These are phyloP conservation scores for Anethum foeniculum DNA, from an alignment of 140 eudicot species.

Conservation along the genomic window DNA sequence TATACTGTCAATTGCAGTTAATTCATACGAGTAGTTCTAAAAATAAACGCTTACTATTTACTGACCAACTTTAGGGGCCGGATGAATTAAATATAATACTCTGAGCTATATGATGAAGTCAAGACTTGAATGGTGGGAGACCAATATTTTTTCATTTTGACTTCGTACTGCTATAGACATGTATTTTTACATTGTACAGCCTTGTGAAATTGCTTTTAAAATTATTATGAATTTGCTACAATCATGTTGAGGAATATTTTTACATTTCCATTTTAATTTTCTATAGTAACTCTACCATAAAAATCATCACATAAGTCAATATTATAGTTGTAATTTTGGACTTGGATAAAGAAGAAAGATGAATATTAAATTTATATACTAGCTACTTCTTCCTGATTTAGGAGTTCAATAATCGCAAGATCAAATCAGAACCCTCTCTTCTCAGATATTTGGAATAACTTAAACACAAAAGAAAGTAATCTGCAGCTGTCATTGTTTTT, in stretches of 20 bases:
- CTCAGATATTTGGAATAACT: background rate
- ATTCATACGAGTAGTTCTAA: background rate
- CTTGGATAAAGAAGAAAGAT: background rate
- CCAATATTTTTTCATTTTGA: background rate
- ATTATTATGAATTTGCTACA: background rate
- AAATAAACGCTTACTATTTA: background rate
- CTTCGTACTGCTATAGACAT: background rate
- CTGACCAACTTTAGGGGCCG: background rate
- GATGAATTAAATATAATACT: too few relatives aligned
- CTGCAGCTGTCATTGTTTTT: background rate
- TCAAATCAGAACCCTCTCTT: background rate
- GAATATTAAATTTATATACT: too few relatives aligned
- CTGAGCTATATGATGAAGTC: too few relatives aligned
- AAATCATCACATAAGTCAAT: background rate
- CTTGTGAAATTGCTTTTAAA: background rate
- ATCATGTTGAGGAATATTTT: too few relatives aligned
- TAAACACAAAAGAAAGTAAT: background rate
- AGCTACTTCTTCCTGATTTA: background rate
- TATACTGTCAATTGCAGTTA: background rate
- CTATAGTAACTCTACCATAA: background rate
- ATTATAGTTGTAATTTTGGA: background rate
- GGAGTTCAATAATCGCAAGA: background rate
- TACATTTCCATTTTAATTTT: background rate
- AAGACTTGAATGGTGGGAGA: background rate
- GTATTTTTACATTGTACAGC: background rate